Percentiles rank a stretch among this genome's conserved stretches.
Evolutionary conservation across 176 grass and related monocot genomes (phyloP).

Genomic region (Sorghum bicolor): Sorghum_bicolor_NCBIv3 NC_012875.2:9803001-9803500

Average conservation of each 20-base stretch:
- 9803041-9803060: conserved; percentile 59
- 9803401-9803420: neutral
- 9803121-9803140: neutral
- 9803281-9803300: neutral
- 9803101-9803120: neutral
- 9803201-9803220: too few species aligned
- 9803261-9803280: neutral
- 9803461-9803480: neutral
- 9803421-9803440: neutral
- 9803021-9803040: conserved; percentile 79
- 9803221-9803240: neutral
- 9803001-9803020: conserved; percentile 81
- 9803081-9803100: neutral
- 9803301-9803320: neutral
- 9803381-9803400: neutral
- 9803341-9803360: neutral
- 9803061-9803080: conserved; percentile 2
- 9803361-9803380: neutral
- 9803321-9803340: neutral
- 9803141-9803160: neutral
- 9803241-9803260: neutral
- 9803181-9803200: neutral
- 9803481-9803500: neutral
- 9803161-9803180: neutral
- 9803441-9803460: neutral